phyloP scores from a whole-genome alignment of 192 early-diverging fungal species.

The Gryganskiella cystojenkinii region DNA sequence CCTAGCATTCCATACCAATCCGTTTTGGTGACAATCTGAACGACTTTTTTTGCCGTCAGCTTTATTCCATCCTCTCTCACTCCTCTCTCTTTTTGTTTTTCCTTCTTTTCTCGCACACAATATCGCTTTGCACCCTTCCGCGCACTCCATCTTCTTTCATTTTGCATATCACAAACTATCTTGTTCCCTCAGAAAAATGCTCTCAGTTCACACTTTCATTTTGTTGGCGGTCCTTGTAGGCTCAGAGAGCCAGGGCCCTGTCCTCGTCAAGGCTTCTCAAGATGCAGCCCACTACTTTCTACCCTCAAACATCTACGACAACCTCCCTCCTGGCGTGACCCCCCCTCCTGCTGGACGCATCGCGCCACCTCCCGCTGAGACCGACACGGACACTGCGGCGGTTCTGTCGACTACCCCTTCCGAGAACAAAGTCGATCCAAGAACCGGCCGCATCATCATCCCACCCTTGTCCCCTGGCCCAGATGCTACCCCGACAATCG shows the following conservation, averaged over 20 bases:
- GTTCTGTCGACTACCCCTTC: background rate
- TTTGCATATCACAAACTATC: background rate
- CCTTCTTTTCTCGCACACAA: background rate
- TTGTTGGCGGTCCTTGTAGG: constrained; percentile 5
- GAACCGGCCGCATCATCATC: background rate
- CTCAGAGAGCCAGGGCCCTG: background rate
- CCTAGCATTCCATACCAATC: too few species aligned
- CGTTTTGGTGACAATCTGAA: too few species aligned
- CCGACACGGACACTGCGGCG: background rate
- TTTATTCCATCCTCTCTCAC: constrained; percentile 3
- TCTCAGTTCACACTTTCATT: background rate
- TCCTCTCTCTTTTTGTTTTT: background rate
- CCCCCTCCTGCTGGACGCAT: constrained; percentile 1
- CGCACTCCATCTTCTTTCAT: background rate
- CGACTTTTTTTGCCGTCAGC: too few species aligned
- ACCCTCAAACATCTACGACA: constrained; percentile 46
- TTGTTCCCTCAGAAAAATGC: background rate
- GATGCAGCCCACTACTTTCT: constrained; percentile 32
- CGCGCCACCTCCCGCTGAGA: background rate
- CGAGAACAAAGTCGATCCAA: background rate
- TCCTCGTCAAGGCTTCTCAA: constrained; percentile 24
- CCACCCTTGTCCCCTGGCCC: background rate
- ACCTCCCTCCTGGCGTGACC: constrained; percentile 35
- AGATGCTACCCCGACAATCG: constrained; percentile 10
- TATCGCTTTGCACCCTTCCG: background rate